Base-by-base conservation (phyloP, 441 rosid species). In the Aquilaria agallochum region DNA sequence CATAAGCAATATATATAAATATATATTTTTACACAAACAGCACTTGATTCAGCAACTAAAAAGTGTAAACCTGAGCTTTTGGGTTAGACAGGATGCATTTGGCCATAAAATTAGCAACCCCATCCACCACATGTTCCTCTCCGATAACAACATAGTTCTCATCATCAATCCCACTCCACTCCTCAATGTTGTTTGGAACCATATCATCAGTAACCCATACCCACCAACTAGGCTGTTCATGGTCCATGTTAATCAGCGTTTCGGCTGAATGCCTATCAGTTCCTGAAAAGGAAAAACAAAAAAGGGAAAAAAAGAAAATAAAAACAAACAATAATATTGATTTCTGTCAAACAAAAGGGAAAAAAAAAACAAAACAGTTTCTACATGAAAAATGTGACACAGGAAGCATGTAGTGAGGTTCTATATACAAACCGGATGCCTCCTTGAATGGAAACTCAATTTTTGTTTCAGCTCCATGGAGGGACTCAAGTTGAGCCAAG, bases 191-290 rank as follows among this genome's bases (percentile, higher is more conserved):
- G 68, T 77, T 80, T 1, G 88, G 96, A 48, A 83, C 72, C 98
- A 88, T 90, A 47, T 93, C 96, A 51, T 93, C 95, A 4, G 90
- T 80, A 55, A 93, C 95, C 86, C 96, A 88, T 34, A 93, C 97
- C 98, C 98, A 92, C 96, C 97, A 84, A 68, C 98, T 90, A 20
- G 97, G 97, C 54, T 90, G 87, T 60, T 88, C 85, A 8, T 81
- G 74, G 66, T 78, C 83, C 20, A 84, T 77, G 42, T 90, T 85
- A 54, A 93, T 72, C 55, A 88, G 76, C 68, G 90, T 68, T 74
- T 84, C 97, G 59, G 82, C 93, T 34, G 83, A 81, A 58, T 74
- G 72, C 68, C 76, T 55, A 80, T 92, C 96, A 66, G 78, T 83
- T 60, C 77, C 97, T 90, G 42, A 64, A 69, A 42, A 32, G 5